A percentile compares a stretch with the other conserved stretches of the same genome.
Evolutionary conservation across 352 stramenopile species (phyloP).

Genomic region (Phytophthora aleatoria): DNA sequence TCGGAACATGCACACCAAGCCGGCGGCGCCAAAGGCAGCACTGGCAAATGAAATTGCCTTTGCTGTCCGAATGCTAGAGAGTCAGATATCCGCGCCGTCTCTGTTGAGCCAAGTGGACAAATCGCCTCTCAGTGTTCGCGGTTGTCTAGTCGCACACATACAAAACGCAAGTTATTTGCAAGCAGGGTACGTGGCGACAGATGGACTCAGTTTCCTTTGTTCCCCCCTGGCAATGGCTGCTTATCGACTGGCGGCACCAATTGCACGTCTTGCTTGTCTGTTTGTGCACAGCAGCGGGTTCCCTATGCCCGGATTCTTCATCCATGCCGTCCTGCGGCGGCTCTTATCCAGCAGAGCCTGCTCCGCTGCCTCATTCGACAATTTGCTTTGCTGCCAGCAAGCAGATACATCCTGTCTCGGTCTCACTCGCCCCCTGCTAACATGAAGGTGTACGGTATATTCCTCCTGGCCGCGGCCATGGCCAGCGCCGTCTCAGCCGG

Average conservation of each 20-base stretch:
- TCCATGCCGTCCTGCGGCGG: slow-evolving; percentile 12
- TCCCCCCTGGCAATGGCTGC: slow-evolving; percentile 20
- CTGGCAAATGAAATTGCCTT: background rate
- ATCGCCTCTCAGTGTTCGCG: slow-evolving; percentile 5
- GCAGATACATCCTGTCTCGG: slow-evolving; percentile 24
- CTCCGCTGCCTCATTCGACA: slow-evolving; percentile 27
- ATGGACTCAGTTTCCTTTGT: slow-evolving; percentile 19
- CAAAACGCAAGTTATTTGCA: slow-evolving; percentile 14
- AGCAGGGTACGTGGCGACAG: slow-evolving; percentile 9
- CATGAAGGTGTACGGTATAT: slow-evolving; percentile 43
- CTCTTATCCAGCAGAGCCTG: slow-evolving; percentile 26
- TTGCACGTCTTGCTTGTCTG: slow-evolving; percentile 25
- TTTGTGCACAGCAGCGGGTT: slow-evolving; percentile 5
- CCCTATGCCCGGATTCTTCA: slow-evolving; percentile 21
- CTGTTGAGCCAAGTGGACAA: slow-evolving; percentile 8
- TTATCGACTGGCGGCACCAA: slow-evolving; percentile 11
- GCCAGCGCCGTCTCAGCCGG: slow-evolving; percentile 27
- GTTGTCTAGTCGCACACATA: slow-evolving; percentile 10
- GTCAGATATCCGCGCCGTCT: slow-evolving; percentile 7
- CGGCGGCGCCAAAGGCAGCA: background rate
- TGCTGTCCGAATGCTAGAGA: slow-evolving; percentile 14
- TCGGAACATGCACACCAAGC: background rate
- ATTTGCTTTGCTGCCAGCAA: slow-evolving; percentile 26
- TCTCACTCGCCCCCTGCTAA: slow-evolving; percentile 4
- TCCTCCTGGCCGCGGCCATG: slow-evolving; percentile 37